Base-by-base conservation (phyloP, 2,329 filamentous ascomycete species). In the Fusarium sp. region DNA sequence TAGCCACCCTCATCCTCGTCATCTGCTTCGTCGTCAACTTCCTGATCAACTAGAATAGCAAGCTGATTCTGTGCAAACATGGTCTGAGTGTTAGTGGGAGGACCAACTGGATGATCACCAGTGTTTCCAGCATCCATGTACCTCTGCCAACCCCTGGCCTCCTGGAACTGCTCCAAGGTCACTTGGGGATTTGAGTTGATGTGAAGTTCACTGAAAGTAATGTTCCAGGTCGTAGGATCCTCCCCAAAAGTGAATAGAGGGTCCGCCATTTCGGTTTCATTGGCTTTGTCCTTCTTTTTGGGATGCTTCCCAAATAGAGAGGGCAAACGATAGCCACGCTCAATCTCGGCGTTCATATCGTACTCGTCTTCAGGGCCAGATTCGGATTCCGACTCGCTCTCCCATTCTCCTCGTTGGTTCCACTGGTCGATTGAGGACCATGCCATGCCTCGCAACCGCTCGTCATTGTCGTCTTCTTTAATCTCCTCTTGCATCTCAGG, bases 401-500 rank as follows among this genome's bases (percentile, higher is more conserved):
- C 64, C 49, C 50, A 72, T n/a, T 49, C 38, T 34, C 51, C 64
- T 9, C 30, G 51, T 29, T 73, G 70, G 20, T 75, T 75, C 45
- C 67, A 73, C 25, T 75, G 73, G 43, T 70, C 63, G 11, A 59
- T 50, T 10, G 74, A 73, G 14, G 72, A 76, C 75, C 79, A 82
- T 29, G 77, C 79, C 72, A 80, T 73, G 27, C 77, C 76, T 8
- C 79, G 76, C 11, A 82, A 76, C 3, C 72, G 72, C 29, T 81
- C 78, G 47, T 81, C 78, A 25, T 79, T 74, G 56, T 81, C 80
- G 5, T 79, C 76, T 1, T 76, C 76, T n/a, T 74, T 73, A 46
- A 87, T 81, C 14, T 79, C 77, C 29, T 78, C 68, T 71, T 79
- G 80, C 69, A 84, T 75, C 40, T 78, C 75, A 2, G 73, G 60